Evolutionary conservation across 306 rosid genomes (phyloP).

Genomic region (Clitoria ternatea): DNA sequence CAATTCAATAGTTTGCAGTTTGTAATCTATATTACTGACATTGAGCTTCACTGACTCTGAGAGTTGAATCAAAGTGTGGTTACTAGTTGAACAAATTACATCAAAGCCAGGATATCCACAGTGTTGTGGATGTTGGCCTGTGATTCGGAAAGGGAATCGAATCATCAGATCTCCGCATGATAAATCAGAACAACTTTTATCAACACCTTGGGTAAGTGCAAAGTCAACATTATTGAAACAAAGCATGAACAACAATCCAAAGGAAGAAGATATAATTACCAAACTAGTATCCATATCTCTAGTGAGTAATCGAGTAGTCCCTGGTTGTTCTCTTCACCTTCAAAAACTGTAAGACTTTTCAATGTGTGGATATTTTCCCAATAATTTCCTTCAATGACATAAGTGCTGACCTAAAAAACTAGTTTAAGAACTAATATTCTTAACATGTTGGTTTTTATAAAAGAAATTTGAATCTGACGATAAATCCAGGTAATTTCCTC

Average conservation of each 20-base stretch:
- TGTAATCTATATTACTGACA: constrained; percentile 31
- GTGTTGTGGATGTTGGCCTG: not conserved
- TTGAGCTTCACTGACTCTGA: constrained; percentile 21
- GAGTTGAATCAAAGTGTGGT: constrained; percentile 27
- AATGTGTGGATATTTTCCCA: not conserved
- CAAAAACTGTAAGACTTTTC: too few species aligned
- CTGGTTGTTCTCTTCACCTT: too few species aligned
- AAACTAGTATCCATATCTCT: not conserved
- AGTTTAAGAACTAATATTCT: too few species aligned
- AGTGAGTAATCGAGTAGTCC: too few species aligned
- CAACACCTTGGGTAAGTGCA: not conserved
- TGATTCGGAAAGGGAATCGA: constrained; percentile 40
- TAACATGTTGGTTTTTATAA: too few species aligned
- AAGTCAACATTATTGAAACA: too few species aligned
- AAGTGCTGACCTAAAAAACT: not conserved
- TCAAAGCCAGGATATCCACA: constrained; percentile 41
- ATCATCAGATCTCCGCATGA: constrained; percentile 17
- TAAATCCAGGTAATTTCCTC: too few species aligned
- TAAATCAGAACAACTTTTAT: not conserved
- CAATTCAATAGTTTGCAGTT: constrained; percentile 15
- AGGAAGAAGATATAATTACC: not conserved
- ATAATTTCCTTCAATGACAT: not conserved
- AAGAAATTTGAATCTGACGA: too few species aligned
- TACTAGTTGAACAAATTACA: constrained; percentile 25
- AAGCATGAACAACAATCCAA: not conserved